Evolutionary conservation across 352 stramenopile genomes (phyloP), one percentile per base, ranked within the genome.

Genomic region (Globisporangium splendens): DNA sequence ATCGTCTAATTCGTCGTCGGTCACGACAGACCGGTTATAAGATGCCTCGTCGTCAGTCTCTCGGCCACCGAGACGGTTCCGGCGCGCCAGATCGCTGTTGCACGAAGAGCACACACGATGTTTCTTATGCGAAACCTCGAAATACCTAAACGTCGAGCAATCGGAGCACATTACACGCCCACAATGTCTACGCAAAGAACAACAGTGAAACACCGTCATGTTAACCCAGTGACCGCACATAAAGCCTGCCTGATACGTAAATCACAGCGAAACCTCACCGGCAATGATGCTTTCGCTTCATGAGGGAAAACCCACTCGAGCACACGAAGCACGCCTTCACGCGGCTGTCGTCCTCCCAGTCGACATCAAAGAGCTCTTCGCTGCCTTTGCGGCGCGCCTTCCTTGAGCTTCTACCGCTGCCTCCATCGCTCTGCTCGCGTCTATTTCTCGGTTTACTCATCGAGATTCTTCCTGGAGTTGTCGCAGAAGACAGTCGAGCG

Each of bases 241-340:
- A n/a, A n/a, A n/a, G n/a, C n/a, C n/a, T n/a, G n/a, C n/a, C n/a
- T n/a, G n/a, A n/a, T n/a, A n/a, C n/a, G n/a, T n/a, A n/a, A n/a
- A n/a, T 24, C 17, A 55, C 52, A 18, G 2, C 7, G 2, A 14
- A 10, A 28, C 59, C 69, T 54, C 72, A 83, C 59, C 83, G 77
- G 49, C 83, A 93, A 56, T 93, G 83, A 42, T 93, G 83, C 61
- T 89, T 91, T 51, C 83, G 77, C 56, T 71, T 75, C 48, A 90
- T 59, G 14, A 93, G 48, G 39, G 83, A 91, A 41, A 93, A 93
- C 18, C 78, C 66, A 28, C 64, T 72, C 3, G 44, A 46, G 56
- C 83, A 93, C n/a, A 85, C 61, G 17, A 66, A 69, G 54, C 83
- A 93, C 49, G 56, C 64, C 17, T 55, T 44, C 18, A 84, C 77